Base-by-base conservation (phyloP, 495 filamentous ascomycete genomes). In the Penicillium coprophilum region DNA sequence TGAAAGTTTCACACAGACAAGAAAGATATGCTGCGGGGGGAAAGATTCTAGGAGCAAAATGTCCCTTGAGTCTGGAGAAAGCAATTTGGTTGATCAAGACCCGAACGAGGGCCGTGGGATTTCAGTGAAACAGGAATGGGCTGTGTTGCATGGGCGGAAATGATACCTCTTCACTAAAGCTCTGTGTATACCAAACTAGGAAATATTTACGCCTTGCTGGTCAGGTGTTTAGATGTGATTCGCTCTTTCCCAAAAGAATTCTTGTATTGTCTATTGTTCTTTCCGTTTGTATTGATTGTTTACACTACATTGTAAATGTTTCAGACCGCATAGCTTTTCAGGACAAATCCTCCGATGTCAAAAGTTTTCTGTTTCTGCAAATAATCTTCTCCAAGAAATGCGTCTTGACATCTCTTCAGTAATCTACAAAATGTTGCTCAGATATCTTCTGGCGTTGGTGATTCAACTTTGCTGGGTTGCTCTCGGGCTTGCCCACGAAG, bases 381-480 rank as follows among this genome's bases (percentile, higher is more conserved):
- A n/a, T 19, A 12, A 7, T 51, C 31, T 51, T 19, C 11, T 5
- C 20, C 2, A 38, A 30, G 5, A n/a, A 17, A n/a, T n/a, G 13
- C 4, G 4, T 13, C 34, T 19, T 23, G 13, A 13, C n/a, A 51
- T 17, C 21, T 38, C 15, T 1, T 40, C 15, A 3, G 8, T 10
- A 27, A n/a, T 20, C 23, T 27, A 11, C 50, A 32, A 36, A 21
- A 53, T 53, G 51, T 17, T 45, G 0, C 24, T 31, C 30, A 34
- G 19, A 36, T 53, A 24, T 12, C 51, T 34, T 24, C 40, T 53
- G 20, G 13, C n/a, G 0, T n/a, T 43, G 5, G 19, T 4, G 19
- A 36, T 53, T 15, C 51, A 53, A 20, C 19, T 53, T 4, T 23
- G 30, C 51, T 53, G 51, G 51, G 7, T 43, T 24, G 19, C 30